Evolutionary conservation across 495 filamentous ascomycete species (phyloP), one percentile per base, ranked within the genome.

Genomic region (Aspergillus campestris): DNA sequence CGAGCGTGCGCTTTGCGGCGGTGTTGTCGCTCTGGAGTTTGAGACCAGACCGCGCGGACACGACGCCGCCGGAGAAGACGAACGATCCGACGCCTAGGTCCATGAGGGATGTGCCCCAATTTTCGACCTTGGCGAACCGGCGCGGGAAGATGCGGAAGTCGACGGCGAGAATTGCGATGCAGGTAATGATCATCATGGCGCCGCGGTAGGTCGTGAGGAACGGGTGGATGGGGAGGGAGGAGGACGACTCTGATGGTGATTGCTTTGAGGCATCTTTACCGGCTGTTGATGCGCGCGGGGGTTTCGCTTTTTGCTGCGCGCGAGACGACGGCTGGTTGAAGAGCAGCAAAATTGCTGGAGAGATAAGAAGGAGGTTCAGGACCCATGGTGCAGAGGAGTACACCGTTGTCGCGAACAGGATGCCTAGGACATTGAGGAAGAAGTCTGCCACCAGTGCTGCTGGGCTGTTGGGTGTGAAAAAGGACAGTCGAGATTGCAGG

Each of bases 91-190:
- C 92, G 8, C 92, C 92, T 55, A 97, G 73, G 64, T 99, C 92
- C 92, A 99, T 99, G 49, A 99, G 61, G 3, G 90, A 96, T 14
- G 92, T 96, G 14, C 92, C 92, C 89, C 92, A 99, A 32, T 84
- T 96, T 66, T 99, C 92, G 0, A 89, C 92, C 69, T 99, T 99
- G 13, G 89, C 92, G 57, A 96, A 96, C 5, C 92, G 84, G 2
- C 92, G 80, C 2, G 92, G 92, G 51, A 99, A 99, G 40, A 94
- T 67, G 13, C 72, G 78, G 57, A 99, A 99, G 65, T 99, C 92
- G 14, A 99, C 92, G 8, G 94, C 92, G n/a, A 99, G 77, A 50
- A 99, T 97, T 39, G 88, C 87, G 24, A 89, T 62, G 56, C 89
- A 94, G 14, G 94, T 99, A 30, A 88, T 71, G n/a, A 95, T 74